A percentile compares a stretch with the other conserved stretches of the same genome.
Evolutionary conservation across 164 flowering plant genomes (phyloP).

Genomic region (Annona cherimola): DNA sequence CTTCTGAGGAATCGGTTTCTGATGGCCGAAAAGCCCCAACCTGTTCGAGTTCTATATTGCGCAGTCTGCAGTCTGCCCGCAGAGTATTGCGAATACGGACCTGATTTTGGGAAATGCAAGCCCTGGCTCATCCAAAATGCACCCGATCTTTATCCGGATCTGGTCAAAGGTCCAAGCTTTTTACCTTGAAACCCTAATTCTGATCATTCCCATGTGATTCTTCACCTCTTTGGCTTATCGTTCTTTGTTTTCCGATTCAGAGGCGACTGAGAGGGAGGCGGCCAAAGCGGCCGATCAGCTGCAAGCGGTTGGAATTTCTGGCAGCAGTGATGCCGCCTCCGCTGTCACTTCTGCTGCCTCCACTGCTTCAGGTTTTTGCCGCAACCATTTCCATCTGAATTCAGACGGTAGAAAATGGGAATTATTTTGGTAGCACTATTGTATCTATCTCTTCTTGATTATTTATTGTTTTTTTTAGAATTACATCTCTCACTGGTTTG

Average conservation of each 20-base stretch:
- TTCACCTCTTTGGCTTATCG: neutral
- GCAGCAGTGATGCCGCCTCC: conserved; percentile 14
- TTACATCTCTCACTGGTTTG: too few species aligned
- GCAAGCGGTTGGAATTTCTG: conserved; percentile 46
- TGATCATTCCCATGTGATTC: neutral
- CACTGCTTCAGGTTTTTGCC: conserved; percentile 23
- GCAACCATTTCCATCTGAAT: too few species aligned
- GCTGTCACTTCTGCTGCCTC: neutral
- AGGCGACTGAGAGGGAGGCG: conserved; percentile 51
- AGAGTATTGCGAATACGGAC: conserved; percentile 93
- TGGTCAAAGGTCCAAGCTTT: conserved; percentile 49
- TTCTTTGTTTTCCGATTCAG: conserved; percentile 23
- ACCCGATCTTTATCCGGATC: conserved; percentile 81
- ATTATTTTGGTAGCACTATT: too few species aligned
- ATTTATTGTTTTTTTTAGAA: too few species aligned
- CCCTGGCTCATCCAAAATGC: conserved; percentile 92
- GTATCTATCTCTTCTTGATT: too few species aligned
- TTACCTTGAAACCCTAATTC: neutral
- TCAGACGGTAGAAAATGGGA: too few species aligned
- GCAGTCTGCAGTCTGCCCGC: conserved; percentile 70
- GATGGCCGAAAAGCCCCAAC: conserved; percentile 85
- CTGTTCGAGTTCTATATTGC: conserved; percentile 69
- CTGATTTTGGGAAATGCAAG: conserved; percentile 93
- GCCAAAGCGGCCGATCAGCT: conserved; percentile 61
- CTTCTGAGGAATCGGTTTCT: too few species aligned